phyloP scores from a whole-genome alignment of 441 rosid genomes.

The Euphorbia schlechtendalii region DNA sequence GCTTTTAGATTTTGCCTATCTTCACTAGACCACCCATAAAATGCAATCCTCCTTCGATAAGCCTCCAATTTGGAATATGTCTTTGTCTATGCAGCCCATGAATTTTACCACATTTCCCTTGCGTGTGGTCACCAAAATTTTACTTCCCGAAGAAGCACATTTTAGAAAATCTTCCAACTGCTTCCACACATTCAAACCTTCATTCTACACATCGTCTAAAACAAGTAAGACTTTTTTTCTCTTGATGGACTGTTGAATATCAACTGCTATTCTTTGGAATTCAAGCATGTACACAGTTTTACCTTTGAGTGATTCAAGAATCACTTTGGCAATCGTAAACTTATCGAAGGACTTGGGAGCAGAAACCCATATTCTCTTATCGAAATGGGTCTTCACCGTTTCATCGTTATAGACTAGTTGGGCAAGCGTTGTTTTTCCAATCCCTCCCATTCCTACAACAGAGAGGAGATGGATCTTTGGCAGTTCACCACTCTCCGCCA shows the following conservation, averaged over 20 bases:
- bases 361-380: neutral
- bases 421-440: neutral
- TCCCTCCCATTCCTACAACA: neutral
- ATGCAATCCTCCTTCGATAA: too few relatives aligned
- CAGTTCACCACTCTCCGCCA: neutral
- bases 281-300: neutral
- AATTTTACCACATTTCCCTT: neutral
- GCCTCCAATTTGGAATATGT: too few relatives aligned
- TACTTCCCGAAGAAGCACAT: neutral
- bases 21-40: too few relatives aligned
- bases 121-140: neutral
- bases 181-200: neutral
- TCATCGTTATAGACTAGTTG: neutral
- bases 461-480: neutral
- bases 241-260: neutral
- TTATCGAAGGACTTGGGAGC: neutral
- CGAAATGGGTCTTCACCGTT: neutral
- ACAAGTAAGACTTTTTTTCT: slow-evolving; percentile 1
- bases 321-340: neutral
- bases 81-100: neutral
- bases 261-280: neutral
- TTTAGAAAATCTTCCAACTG: neutral
- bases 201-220: neutral
- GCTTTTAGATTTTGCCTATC: too few relatives aligned
- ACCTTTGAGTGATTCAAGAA: neutral